phyloP scores from a whole-genome alignment of 176 grass and related monocot genomes.

The Saccharum officinarum region DNA sequence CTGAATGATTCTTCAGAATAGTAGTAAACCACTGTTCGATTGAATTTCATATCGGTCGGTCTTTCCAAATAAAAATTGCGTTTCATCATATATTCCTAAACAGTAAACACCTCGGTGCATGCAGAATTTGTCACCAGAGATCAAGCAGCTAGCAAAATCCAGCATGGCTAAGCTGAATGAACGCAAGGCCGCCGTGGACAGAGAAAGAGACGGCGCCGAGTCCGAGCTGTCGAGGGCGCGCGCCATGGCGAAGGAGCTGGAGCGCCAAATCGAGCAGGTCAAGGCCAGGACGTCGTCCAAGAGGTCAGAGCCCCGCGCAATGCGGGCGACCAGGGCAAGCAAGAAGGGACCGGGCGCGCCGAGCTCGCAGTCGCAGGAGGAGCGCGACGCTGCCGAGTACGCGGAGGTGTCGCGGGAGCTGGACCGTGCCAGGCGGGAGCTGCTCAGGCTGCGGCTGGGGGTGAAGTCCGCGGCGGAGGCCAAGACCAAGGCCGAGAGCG shows the following conservation, averaged over 20 bases:
- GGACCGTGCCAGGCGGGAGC: conserved; percentile 60
- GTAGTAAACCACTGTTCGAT: background rate
- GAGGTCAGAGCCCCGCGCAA: conserved; percentile 27
- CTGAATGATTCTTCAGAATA: conserved; percentile 18
- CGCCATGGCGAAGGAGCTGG: conserved; percentile 43
- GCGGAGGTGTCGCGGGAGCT: conserved; percentile 51
- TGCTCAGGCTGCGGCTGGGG: conserved; percentile 61
- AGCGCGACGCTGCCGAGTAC: conserved; percentile 25
- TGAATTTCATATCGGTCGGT: background rate
- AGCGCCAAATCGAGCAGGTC: conserved; percentile 54
- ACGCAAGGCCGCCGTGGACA: conserved; percentile 49
- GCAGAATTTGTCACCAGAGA: conserved; percentile 47
- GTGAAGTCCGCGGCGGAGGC: conserved; percentile 51
- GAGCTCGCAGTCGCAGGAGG: background rate
- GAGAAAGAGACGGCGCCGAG: conserved; percentile 54
- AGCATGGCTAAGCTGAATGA: conserved; percentile 45
- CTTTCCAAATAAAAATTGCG: background rate
- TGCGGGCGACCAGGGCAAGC: background rate
- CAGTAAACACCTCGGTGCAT: background rate
- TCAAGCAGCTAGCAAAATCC: conserved; percentile 49
- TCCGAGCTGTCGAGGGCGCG: conserved; percentile 51
- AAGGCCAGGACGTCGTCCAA: conserved; percentile 43
- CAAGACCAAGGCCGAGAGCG: conserved; percentile 71
- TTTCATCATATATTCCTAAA: background rate
- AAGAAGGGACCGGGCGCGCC: background rate